Conservation (phyloP, 2,329 filamentous ascomycete genomes). For the Venturia pyrina region DNA sequence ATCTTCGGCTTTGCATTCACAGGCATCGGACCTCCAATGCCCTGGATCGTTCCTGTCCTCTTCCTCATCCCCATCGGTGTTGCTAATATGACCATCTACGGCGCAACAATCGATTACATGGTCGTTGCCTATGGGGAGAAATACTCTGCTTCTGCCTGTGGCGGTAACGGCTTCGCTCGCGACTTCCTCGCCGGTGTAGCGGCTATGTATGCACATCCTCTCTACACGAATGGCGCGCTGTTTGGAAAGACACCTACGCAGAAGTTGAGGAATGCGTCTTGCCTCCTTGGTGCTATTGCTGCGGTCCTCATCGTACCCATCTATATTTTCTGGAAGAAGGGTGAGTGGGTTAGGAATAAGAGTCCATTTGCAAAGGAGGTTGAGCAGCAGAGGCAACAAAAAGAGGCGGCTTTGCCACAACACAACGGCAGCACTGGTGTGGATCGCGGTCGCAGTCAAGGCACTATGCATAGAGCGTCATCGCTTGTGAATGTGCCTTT, state of each 20-base stretch:
- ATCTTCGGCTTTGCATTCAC: slow-evolving; percentile 63
- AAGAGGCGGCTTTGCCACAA: background rate
- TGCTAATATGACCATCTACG: slow-evolving; percentile 65
- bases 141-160: slow-evolving; percentile 64
- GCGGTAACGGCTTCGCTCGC: slow-evolving; percentile 64
- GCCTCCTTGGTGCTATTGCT: background rate
- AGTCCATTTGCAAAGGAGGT: background rate
- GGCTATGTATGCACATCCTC: slow-evolving; percentile 54
- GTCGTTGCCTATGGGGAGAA: slow-evolving; percentile 56
- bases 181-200: slow-evolving; percentile 65
- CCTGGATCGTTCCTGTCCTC: slow-evolving; percentile 60
- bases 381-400: background rate
- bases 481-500: background rate
- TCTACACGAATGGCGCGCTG: background rate
- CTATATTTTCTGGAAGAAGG: background rate
- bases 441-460: background rate
- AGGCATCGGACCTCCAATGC: slow-evolving; percentile 48
- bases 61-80: slow-evolving; percentile 59
- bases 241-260: background rate
- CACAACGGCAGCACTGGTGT: background rate
- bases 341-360: background rate
- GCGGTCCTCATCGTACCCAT: background rate
- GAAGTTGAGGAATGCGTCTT: background rate
- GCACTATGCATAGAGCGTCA: too few species aligned
- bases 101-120: slow-evolving; percentile 72